Conservation (phyloP, 306 rosid species). For the Calophaca sinica region DNA sequence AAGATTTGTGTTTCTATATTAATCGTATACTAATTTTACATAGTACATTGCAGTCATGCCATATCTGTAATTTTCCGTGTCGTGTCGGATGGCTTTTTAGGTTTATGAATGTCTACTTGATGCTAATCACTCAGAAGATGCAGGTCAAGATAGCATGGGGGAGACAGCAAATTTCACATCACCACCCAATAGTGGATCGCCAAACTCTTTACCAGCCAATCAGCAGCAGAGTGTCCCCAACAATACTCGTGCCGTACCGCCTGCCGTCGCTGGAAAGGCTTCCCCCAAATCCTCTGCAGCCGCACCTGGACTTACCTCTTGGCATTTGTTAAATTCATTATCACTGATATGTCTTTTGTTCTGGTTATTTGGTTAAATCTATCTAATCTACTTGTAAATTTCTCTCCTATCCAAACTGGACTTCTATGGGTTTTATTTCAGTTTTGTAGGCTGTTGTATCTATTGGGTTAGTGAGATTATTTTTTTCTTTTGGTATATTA, state of each 20-base stretch:
- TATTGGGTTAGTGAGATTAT: too few species aligned
- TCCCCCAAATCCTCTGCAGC: conserved; percentile 52
- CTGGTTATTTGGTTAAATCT: conserved; percentile 37
- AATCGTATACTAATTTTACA: too few species aligned
- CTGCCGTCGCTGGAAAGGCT: conserved; percentile 53
- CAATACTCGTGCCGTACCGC: conserved; percentile 44
- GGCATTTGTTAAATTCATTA: conserved; percentile 39
- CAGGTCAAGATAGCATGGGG: conserved; percentile 59
- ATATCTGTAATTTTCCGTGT: neutral
- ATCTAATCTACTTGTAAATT: conserved; percentile 48
- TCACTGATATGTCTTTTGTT: conserved; percentile 34
- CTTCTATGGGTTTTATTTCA: neutral
- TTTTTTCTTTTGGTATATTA: too few species aligned
- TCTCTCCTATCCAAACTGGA: conserved; percentile 10
- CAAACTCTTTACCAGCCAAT: conserved; percentile 57
- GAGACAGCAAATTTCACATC: conserved; percentile 46
- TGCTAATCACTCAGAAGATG: conserved; percentile 38
- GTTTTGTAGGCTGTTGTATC: too few species aligned
- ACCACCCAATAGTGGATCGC: conserved; percentile 52
- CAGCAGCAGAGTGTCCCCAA: conserved; percentile 59
- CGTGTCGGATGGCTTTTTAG: neutral
- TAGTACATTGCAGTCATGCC: too few species aligned
- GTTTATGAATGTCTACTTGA: conserved; percentile 12
- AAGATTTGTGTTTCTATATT: too few species aligned
- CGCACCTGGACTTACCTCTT: conserved; percentile 22